Base-by-base conservation (phyloP, 768 basidiomycete genomes). In the Chlorophyllum brunneum region DNA sequence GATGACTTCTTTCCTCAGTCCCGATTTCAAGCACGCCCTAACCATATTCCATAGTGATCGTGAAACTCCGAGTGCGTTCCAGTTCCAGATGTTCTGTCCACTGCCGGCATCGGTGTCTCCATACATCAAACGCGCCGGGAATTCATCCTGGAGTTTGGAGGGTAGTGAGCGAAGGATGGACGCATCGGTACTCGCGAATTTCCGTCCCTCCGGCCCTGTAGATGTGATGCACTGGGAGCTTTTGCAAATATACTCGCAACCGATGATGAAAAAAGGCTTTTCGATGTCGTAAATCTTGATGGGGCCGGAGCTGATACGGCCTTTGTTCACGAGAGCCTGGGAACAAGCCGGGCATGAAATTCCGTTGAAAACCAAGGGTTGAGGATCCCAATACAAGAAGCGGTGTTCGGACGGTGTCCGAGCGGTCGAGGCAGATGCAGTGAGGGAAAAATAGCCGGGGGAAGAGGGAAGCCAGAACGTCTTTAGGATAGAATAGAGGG, bases 321-420 rank as follows among this genome's bases (percentile, higher is more conserved):
- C 89, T 29, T 78, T 77, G 66, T 91, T 87, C 29, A 63, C 57
- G 33, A 92, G 76, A 1, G 83, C 75, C 4, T 74, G 61, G 5
- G 79, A 67, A 61, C 89, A 92, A 37, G 61, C 72, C 0, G 88
- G 86, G 58, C 89, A 92, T 1, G 80, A 73, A 38, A 92, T 86
- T 3, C 89, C 89, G 54, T 90, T 88, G 70, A 91, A 88, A 7
- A 89, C 81, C 41, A 92, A 80, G 0, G 88, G 86, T 43, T 84
- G 82, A 0, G 89, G 89, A 55, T 92, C 89, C 89, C 89, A 92
- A 59, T 88, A 92, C n/a, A 92, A 70, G 67, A 92, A 92, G 3
- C 79, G 80, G 56, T 90, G 84, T 48, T 88, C 82, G 5, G 85
- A 83, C 2, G 85, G 82, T 0, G 80, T 85, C 33, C 86, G 82